Percentiles rank a stretch among this genome's conserved stretches.
Evolutionary conservation across 2,329 filamentous ascomycete species (phyloP).

Genomic region (Hypoxylon sp.): DNA sequence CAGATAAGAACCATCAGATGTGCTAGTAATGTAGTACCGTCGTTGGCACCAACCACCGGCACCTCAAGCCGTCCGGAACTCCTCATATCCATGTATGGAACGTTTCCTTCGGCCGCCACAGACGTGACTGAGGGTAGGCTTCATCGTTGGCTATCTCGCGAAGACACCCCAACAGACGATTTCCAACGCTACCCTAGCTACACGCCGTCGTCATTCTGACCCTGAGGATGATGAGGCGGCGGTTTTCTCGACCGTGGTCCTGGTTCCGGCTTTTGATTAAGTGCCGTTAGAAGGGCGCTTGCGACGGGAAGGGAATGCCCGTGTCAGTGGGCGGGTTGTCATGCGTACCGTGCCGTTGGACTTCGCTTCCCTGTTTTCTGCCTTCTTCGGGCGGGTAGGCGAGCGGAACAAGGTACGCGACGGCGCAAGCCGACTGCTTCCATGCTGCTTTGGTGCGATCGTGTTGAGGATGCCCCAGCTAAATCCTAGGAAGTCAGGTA

Average conservation of each 20-base stretch:
- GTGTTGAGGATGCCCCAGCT: constrained; percentile 17
- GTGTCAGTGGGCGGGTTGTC: not conserved
- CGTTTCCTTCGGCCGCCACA: not conserved
- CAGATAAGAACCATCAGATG: not conserved
- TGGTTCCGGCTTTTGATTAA: constrained; percentile 38
- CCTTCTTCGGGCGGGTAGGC: constrained; percentile 1
- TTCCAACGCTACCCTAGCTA: not conserved
- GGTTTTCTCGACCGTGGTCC: constrained; percentile 8
- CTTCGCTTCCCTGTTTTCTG: not conserved
- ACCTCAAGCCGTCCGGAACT: not conserved
- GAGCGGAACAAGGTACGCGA: not conserved
- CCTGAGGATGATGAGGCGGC: constrained; percentile 10
- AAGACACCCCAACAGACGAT: not conserved
- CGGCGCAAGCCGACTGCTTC: not conserved
- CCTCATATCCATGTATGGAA: constrained; percentile 1
- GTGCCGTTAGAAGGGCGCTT: constrained; percentile 11
- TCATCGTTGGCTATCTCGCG: not conserved
- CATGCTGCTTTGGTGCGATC: not conserved
- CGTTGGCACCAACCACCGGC: constrained; percentile 2
- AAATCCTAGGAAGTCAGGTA: constrained; percentile 25
- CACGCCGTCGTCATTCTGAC: not conserved
- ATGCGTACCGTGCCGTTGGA: not conserved
- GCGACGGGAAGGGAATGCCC: not conserved
- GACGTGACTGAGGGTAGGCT: not conserved
- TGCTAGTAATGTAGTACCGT: not conserved